phyloP scores from a whole-genome alignment of 2,329 filamentous ascomycete species.

The Mariannaea elegans region DNA sequence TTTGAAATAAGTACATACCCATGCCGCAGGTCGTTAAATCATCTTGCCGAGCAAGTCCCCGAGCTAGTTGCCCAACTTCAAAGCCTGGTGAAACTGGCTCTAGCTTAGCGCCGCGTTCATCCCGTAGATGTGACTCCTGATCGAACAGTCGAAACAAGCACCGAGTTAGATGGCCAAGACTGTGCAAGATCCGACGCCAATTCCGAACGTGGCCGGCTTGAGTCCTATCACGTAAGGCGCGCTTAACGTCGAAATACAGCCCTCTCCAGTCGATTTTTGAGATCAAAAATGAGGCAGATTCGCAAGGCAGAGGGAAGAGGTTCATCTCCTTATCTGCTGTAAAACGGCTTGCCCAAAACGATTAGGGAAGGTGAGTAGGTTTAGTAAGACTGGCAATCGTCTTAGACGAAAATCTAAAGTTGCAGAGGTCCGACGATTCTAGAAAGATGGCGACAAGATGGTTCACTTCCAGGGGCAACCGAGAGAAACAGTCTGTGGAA shows the following conservation, averaged over 20 bases:
- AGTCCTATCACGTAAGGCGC: neutral
- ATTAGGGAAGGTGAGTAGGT: neutral
- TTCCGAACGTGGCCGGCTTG: neutral
- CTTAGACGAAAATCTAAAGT: slow-evolving; percentile 10
- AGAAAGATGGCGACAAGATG: neutral
- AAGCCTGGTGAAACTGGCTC: neutral
- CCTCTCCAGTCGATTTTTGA: neutral
- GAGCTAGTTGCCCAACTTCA: neutral
- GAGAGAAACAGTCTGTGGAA: neutral
- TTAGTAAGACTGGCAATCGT: neutral
- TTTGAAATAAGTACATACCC: neutral
- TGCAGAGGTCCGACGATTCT: neutral
- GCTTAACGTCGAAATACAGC: slow-evolving; percentile 1
- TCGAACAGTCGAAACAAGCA: neutral
- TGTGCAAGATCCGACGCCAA: slow-evolving; percentile 1
- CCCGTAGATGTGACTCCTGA: neutral
- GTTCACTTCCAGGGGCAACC: slow-evolving; percentile 1
- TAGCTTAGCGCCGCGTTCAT: neutral
- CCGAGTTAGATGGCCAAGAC: neutral
- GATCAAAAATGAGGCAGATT: rapidly evolving
- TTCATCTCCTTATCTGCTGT: neutral
- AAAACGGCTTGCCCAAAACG: slow-evolving; percentile 27
- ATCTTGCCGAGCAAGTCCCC: neutral
- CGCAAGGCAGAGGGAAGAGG: neutral
- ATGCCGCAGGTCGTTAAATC: neutral